phyloP scores from a whole-genome alignment of 768 basidiomycete species.

The Trametes cinnabarina region DNA sequence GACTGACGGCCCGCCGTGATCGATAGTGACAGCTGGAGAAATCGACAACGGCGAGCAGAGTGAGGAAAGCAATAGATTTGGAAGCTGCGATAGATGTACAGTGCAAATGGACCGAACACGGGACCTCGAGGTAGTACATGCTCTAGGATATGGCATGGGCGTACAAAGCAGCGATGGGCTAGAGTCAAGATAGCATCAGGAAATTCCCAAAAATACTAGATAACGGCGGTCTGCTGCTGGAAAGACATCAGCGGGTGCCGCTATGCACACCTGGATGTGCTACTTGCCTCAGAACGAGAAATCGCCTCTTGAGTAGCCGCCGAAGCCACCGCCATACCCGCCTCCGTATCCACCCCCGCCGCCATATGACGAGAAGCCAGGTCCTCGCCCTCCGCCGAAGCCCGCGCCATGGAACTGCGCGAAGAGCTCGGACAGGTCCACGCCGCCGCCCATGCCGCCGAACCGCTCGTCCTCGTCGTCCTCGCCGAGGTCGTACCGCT shows the following conservation, averaged over 20 bases:
- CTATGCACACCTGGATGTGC: not conserved
- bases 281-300: conserved; percentile 7
- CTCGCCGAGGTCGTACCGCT: conserved; percentile 79
- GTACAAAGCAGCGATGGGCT: not conserved
- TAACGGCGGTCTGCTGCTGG: too few relatives aligned
- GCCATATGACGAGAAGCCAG: conserved; percentile 19
- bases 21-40: not conserved
- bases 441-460: conserved; percentile 42
- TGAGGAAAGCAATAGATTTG: not conserved
- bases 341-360: conserved; percentile 20
- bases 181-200: not conserved
- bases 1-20: not conserved
- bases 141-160: conserved; percentile 10
- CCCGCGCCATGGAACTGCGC: conserved; percentile 55
- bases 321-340: conserved; percentile 4
- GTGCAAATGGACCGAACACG: conserved; percentile 3
- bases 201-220: not conserved
- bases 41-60: not conserved
- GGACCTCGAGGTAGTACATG: conserved; percentile 5
- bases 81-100: conserved; percentile 15
- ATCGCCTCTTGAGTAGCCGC: conserved; percentile 9
- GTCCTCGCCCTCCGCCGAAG: conserved; percentile 31
- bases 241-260: too few relatives aligned
- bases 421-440: conserved; percentile 64
- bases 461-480: conserved; percentile 60